These are phyloP conservation scores for Stachybotrys chartarum DNA, from an alignment of 2,329 filamentous ascomycete genomes.

Conservation along the genomic window DNA sequence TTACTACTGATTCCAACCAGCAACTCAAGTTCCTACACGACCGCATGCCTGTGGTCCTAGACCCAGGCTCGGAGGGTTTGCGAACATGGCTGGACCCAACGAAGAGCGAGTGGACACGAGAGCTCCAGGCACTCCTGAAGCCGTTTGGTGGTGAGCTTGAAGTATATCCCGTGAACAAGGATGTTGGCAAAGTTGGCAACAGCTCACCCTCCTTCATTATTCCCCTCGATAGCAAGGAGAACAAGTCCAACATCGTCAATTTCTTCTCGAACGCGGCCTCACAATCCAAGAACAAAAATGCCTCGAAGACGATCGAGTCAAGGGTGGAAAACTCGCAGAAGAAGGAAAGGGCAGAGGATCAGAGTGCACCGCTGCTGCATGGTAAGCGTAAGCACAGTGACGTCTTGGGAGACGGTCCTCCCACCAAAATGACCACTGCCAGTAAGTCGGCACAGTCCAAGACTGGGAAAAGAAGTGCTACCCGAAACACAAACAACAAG, in stretches of 20 bases:
- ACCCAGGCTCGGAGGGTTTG: conserved; percentile 65
- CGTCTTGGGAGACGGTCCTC: conserved; percentile 10
- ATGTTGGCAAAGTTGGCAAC: conserved; percentile 91
- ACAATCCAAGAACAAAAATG: conserved; percentile 23
- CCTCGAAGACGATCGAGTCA: neutral
- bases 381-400: conserved; percentile 16
- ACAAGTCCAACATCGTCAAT: conserved; percentile 89
- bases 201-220: conserved; percentile 79
- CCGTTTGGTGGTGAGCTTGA: conserved; percentile 76
- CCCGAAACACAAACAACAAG: conserved; percentile 28
- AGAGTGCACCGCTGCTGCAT: neutral
- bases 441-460: conserved; percentile 5
- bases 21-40: conserved; percentile 84
- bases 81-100: conserved; percentile 72
- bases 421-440: conserved; percentile 13
- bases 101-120: conserved; percentile 64
- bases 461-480: conserved; percentile 29
- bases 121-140: conserved; percentile 71
- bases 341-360: neutral
- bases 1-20: conserved; percentile 81
- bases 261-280: conserved; percentile 63
- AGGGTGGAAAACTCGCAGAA: conserved; percentile 2
- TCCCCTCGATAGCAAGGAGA: conserved; percentile 75
- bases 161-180: conserved; percentile 77
- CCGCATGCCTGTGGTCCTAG: conserved; percentile 89